Conservation (phyloP, 2,329 filamentous ascomycete species). For the Cordyceps pruinosa region DNA sequence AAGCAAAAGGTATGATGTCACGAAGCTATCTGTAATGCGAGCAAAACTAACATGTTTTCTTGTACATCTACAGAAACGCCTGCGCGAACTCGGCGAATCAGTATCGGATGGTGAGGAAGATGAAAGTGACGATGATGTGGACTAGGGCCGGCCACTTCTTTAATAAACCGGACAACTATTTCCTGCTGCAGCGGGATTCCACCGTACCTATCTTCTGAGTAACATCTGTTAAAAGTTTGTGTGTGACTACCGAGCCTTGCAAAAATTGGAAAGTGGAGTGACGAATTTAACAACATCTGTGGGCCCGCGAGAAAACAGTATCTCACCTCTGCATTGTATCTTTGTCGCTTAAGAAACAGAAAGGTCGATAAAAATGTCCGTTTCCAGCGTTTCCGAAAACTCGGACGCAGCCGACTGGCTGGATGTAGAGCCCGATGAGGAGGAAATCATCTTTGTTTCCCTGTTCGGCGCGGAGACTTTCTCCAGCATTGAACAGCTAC, state of each 20-base stretch:
- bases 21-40: background rate
- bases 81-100: slow-evolving; percentile 59
- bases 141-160: slow-evolving; percentile 23
- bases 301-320: slow-evolving; percentile 4
- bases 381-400: slow-evolving; percentile 20
- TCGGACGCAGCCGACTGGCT: slow-evolving; percentile 44
- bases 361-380: slow-evolving; percentile 20
- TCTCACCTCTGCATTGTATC: background rate
- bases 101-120: slow-evolving; percentile 74
- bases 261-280: slow-evolving; percentile 11
- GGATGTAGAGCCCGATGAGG: slow-evolving; percentile 55
- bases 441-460: slow-evolving; percentile 55
- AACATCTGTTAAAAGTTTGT: background rate
- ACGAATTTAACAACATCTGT: slow-evolving; percentile 3
- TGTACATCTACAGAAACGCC: slow-evolving; percentile 37
- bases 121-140: slow-evolving; percentile 49
- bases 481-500: slow-evolving; percentile 56
- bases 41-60: background rate
- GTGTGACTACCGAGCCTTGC: background rate
- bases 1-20: slow-evolving; percentile 61
- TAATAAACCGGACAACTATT: background rate
- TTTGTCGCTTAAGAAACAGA: background rate
- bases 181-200: background rate
- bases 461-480: slow-evolving; percentile 63
- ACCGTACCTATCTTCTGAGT: background rate